Conservation (phyloP, 306 rosid species). For the Begonia fuchsioides region DNA sequence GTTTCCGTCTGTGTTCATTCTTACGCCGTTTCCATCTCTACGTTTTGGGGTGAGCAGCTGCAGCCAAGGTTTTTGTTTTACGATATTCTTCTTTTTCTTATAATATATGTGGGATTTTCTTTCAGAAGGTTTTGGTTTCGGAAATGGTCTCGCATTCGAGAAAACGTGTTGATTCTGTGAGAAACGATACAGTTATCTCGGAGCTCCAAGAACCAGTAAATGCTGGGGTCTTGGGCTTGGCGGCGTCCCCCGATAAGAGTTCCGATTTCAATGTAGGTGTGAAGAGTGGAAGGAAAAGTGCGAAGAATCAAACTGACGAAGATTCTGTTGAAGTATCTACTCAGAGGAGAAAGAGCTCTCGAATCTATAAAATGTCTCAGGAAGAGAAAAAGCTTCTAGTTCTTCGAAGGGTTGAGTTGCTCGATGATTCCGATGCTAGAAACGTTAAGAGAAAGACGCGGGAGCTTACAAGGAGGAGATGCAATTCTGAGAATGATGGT, state of each 20-base stretch:
- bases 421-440: background rate
- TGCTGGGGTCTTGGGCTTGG: background rate
- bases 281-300: conserved; percentile 2
- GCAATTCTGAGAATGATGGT: conserved; percentile 1
- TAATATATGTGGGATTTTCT: too few species aligned
- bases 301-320: conserved; percentile 1
- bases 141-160: background rate
- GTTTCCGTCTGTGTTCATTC: background rate
- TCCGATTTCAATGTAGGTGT: background rate
- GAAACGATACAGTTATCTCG: background rate
- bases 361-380: conserved; percentile 3
- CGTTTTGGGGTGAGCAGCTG: too few species aligned
- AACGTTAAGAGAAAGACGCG: conserved; percentile 7
- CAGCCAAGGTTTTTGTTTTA: too few species aligned
- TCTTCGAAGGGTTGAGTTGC: conserved; percentile 13
- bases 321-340: background rate
- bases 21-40: background rate
- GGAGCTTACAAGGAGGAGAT: background rate
- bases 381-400: conserved; percentile 9
- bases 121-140: too few species aligned
- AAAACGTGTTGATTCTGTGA: background rate
- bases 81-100: too few species aligned
- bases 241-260: background rate
- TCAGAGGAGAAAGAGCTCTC: conserved; percentile 7
- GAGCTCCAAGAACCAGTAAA: background rate